A percentile compares a stretch with the other conserved stretches of the same genome.
These are phyloP conservation scores for Diaporthe velutina DNA, from an alignment of 2,329 filamentous ascomycete species.

Conservation along the genomic window DNA sequence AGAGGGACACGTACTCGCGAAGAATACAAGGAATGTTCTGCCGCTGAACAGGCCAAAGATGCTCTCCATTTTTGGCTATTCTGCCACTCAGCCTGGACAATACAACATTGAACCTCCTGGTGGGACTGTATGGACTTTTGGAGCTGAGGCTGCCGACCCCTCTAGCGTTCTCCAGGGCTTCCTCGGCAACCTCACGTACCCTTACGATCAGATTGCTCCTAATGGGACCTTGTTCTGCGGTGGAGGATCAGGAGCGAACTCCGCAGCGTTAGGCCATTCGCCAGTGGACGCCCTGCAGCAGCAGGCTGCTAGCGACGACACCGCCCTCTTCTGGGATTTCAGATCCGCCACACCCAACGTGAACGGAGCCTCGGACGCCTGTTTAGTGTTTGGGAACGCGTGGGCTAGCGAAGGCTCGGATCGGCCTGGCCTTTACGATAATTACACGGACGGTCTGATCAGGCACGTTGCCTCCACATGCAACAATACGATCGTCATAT, in stretches of 20 bases:
- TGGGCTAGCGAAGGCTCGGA: constrained; percentile 82
- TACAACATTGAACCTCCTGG: constrained; percentile 52
- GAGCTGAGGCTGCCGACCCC: constrained; percentile 53
- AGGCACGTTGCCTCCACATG: constrained; percentile 69
- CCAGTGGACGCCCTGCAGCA: constrained; percentile 68
- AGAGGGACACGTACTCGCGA: constrained; percentile 74
- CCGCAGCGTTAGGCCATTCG: constrained; percentile 58
- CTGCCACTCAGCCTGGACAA: constrained; percentile 61
- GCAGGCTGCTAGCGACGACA: constrained; percentile 67
- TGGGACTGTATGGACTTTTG: constrained; percentile 55
- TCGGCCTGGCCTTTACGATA: constrained; percentile 72
- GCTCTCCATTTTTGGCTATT: constrained; percentile 74
- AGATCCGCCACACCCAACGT: constrained; percentile 61
- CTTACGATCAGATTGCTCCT: constrained; percentile 47
- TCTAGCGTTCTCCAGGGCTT: constrained; percentile 49
- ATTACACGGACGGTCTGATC: constrained; percentile 71
- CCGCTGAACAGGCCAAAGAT: constrained; percentile 64
- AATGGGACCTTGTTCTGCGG: constrained; percentile 60
- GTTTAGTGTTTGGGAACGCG: constrained; percentile 75
- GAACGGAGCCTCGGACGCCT: constrained; percentile 69
- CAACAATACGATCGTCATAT: constrained; percentile 72
- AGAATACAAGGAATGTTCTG: constrained; percentile 68
- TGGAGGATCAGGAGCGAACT: constrained; percentile 58
- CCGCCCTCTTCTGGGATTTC: constrained; percentile 72
- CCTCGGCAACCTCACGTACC: constrained; percentile 41